These are phyloP conservation scores for Myxozyma vanderwaltii DNA, from an alignment of 805 yeast species.

Conservation along the genomic window DNA sequence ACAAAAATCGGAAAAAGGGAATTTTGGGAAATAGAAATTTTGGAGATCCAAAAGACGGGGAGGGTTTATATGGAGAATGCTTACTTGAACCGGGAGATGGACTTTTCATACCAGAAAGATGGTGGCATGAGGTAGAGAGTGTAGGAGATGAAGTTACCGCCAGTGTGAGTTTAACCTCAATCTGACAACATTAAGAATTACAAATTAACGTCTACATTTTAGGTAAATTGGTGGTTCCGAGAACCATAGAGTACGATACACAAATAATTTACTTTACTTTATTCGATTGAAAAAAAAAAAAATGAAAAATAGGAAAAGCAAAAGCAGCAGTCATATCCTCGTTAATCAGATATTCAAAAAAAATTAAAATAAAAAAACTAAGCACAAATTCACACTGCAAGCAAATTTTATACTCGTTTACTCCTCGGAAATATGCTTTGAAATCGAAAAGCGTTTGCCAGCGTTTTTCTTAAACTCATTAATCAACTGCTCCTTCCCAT, in stretches of 20 bases:
- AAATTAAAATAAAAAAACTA: neutral
- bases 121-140: constrained; percentile 35
- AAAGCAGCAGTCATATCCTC: neutral
- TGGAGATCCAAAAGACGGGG: constrained; percentile 6
- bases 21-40: constrained; percentile 22
- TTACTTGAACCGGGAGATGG: constrained; percentile 32
- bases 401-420: neutral
- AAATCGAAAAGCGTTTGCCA: constrained; percentile 11
- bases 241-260: constrained; percentile 3
- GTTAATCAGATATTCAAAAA: neutral
- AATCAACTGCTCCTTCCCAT: constrained; percentile 56
- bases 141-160: constrained; percentile 16
- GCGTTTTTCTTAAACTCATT: constrained; percentile 16
- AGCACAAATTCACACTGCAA: neutral
- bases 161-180: constrained; percentile 23
- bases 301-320: neutral
- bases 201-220: neutral
- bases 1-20: constrained; percentile 3
- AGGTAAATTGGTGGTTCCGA: constrained; percentile 36
- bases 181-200: neutral
- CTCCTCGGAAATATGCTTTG: neutral
- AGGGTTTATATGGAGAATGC: constrained; percentile 12
- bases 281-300: too few species aligned
- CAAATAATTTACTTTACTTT: too few species aligned
- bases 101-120: constrained; percentile 28